Conservation (phyloP, 768 basidiomycete genomes). For the Pholiota microspora region DNA sequence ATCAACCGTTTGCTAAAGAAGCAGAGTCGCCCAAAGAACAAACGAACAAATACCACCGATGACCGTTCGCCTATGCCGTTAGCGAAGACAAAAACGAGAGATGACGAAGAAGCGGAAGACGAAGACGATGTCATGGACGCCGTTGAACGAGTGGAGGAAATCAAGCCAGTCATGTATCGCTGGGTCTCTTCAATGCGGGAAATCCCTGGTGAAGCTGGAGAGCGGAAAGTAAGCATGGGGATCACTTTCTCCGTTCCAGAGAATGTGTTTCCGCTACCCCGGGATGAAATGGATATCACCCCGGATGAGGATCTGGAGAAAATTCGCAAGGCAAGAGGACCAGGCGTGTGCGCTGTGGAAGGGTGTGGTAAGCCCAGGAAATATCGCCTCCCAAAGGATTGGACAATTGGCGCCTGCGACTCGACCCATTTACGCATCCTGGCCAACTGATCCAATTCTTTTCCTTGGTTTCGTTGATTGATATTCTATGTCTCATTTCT, state of each 20-base stretch:
- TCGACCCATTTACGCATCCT: constrained; percentile 61
- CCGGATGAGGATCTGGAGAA: constrained; percentile 12
- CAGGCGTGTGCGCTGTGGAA: constrained; percentile 48
- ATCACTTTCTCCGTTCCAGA: constrained; percentile 57
- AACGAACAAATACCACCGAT: constrained; percentile 53
- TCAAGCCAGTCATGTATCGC: constrained; percentile 60
- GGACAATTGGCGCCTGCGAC: constrained; percentile 64
- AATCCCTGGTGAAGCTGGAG: constrained; percentile 14
- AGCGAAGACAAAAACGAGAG: constrained; percentile 24
- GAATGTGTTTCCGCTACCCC: constrained; percentile 9
- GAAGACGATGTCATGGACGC: constrained; percentile 33
- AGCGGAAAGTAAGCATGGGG: constrained; percentile 35
- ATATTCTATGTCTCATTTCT: not conserved
- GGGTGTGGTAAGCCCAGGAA: constrained; percentile 58
- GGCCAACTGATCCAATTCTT: constrained; percentile 28
- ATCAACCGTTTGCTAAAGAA: constrained; percentile 89
- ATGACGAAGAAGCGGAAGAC: constrained; percentile 39
- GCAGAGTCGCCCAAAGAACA: constrained; percentile 67
- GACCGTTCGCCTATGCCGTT: constrained; percentile 34
- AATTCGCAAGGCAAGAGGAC: constrained; percentile 17
- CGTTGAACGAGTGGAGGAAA: constrained; percentile 33
- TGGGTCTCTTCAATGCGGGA: constrained; percentile 64
- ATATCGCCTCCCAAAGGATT: constrained; percentile 66
- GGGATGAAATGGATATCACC: constrained; percentile 3
- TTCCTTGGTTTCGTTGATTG: not conserved